Evolutionary conservation across 2,329 filamentous ascomycete genomes (phyloP), one percentile per base, ranked within the genome.

Genomic region (Dactylonectria estremocensis): DNA sequence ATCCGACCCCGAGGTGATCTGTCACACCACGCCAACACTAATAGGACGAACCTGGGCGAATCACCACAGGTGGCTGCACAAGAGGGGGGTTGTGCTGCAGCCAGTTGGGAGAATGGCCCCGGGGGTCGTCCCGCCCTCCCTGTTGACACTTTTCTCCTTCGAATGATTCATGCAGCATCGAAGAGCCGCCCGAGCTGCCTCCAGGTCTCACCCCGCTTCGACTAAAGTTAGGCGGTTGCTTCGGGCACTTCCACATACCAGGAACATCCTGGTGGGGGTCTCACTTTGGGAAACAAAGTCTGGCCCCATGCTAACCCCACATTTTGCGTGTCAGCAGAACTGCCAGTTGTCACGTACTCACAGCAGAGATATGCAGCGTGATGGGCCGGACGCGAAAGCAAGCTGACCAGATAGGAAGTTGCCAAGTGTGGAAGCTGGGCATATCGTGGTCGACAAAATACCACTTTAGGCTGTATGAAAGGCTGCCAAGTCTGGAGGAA

Each of bases 71-170:
- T 28, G 46, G 37, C 35, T 43, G 48, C 48, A 11, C 28, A 24
- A 31, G 57, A 28, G 24, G 24, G 24, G 63, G 63, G 63, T 66
- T 50, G 43, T 24, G 14, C 50, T 57, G 52, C 57, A 58, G 63
- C 57, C 57, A 61, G 52, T 48, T 7, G 20, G 52, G 31, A 57
- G n/a, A 52, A 52, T 18, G 16, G 28, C 14, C n/a, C 53, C 8
- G n/a, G 40, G 40, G 24, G 7, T 7, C 40, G 6, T 43, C 16
- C 35, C 46, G 43, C 28, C 40, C 50, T 43, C 31, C 14, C 35
- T 24, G 10, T 35, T 22, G 59, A 49, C 31, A 48, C 31, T 53
- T 53, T 52, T 16, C 57, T 60, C 16, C 46, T 53, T 35, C 53
- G 50, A 37, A 45, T 57, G 57, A 57, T 61, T 53, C 58, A 55